These are phyloP conservation scores for Penicillium freii DNA, from an alignment of 2,329 filamentous ascomycete species.

Conservation along the genomic window DNA sequence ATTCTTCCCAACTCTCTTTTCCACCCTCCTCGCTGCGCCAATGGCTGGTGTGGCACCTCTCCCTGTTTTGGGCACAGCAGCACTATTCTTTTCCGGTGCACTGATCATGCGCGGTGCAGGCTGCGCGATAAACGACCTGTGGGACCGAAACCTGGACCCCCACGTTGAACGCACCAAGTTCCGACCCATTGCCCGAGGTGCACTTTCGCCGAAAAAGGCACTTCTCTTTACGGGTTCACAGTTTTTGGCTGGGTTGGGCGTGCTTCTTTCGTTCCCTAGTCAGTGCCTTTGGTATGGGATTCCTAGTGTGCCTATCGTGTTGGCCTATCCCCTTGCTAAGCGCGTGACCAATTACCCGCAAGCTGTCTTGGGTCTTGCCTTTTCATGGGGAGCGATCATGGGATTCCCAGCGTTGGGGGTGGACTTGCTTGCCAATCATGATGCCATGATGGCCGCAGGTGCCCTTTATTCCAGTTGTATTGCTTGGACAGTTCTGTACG, in stretches of 20 bases:
- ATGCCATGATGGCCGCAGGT: constrained; percentile 38
- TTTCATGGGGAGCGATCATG: constrained; percentile 53
- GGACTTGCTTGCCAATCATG: constrained; percentile 42
- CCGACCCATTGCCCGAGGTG: constrained; percentile 53
- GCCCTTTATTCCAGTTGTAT: constrained; percentile 49
- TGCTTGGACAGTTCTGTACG: constrained; percentile 51
- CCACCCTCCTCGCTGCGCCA: constrained; percentile 45
- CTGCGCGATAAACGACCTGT: constrained; percentile 58
- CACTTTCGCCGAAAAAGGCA: constrained; percentile 46
- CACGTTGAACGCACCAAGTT: constrained; percentile 52
- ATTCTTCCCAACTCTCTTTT: constrained; percentile 54
- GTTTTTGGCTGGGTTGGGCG: constrained; percentile 41
- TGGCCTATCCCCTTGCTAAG: constrained; percentile 53
- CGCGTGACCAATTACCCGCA: constrained; percentile 55
- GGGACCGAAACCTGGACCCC: constrained; percentile 55
- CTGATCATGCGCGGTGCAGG: constrained; percentile 52
- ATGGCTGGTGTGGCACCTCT: constrained; percentile 36
- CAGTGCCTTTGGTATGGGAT: constrained; percentile 46
- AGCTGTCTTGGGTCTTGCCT: constrained; percentile 51
- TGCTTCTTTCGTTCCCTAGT: constrained; percentile 45
- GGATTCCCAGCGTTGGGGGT: constrained; percentile 47
- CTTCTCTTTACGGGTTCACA: constrained; percentile 47
- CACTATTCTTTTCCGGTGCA: constrained; percentile 44
- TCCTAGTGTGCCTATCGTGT: constrained; percentile 45
- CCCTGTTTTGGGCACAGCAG: constrained; percentile 40